Conservation (phyloP, 2,329 filamentous ascomycete species). For the Scorias spongiosa region DNA sequence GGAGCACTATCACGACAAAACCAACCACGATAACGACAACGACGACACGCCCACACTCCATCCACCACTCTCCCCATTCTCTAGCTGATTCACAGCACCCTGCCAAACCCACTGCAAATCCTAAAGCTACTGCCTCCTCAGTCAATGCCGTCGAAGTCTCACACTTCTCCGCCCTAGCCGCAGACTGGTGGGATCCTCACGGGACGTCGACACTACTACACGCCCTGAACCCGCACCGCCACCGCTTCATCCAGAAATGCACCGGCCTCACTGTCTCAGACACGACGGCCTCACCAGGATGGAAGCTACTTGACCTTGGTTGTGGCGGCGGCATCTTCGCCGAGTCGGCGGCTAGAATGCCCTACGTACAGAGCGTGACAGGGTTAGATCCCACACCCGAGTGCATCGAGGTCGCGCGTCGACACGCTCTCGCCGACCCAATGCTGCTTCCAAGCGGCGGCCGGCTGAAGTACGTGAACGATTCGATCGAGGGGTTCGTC, state of each 20-base stretch:
- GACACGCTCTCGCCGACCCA: conserved; percentile 63
- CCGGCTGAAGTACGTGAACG: conserved; percentile 55
- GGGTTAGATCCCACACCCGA: conserved; percentile 65
- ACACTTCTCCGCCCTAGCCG: conserved; percentile 87
- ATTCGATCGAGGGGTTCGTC: conserved; percentile 55
- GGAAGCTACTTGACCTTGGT: conserved; percentile 77
- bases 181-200: conserved; percentile 93
- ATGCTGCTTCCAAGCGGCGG: conserved; percentile 39
- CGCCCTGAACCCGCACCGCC: conserved; percentile 93
- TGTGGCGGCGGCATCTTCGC: conserved; percentile 96
- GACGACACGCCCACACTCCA: background rate
- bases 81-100: no score
- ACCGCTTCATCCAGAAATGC: conserved; percentile 75
- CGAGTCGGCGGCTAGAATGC: conserved; percentile 62
- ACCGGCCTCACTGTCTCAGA: conserved; percentile 34
- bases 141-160: conserved; percentile 81
- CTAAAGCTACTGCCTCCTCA: conserved; percentile 25
- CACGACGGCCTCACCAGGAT: conserved; percentile 18
- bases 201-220: conserved; percentile 85
- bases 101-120: no score
- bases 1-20: background rate
- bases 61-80: background rate
- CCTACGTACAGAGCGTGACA: conserved; percentile 47
- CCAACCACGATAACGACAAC: no score
- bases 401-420: conserved; percentile 59